A percentile compares a stretch with the other conserved stretches of the same genome.
These are phyloP conservation scores for Endotrypanum monterogeii DNA, from an alignment of 208 protist species.

Conservation along the genomic window DNA sequence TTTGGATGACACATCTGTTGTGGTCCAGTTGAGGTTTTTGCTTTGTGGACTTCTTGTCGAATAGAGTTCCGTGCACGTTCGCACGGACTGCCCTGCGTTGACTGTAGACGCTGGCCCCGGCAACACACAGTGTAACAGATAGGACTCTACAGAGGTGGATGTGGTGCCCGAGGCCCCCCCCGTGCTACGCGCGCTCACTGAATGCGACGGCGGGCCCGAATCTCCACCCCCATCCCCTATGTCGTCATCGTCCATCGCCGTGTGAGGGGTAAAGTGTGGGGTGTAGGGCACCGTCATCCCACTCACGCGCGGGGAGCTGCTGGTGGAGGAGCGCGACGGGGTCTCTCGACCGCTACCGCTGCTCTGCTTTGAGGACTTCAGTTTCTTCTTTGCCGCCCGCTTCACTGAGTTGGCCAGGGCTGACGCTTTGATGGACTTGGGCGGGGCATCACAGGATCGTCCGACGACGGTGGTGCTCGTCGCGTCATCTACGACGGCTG, in stretches of 20 bases:
- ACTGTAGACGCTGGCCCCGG: neutral
- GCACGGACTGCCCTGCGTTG: slow-evolving; percentile 1
- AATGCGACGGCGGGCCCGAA: neutral
- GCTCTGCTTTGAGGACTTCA: slow-evolving; percentile 9
- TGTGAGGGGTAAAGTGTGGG: slow-evolving; percentile 26
- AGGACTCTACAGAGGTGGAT: slow-evolving; percentile 9
- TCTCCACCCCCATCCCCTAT: neutral
- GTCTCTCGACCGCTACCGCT: slow-evolving; percentile 6
- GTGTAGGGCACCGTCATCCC: slow-evolving; percentile 10
- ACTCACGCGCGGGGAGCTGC: slow-evolving; percentile 22
- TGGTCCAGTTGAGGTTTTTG: neutral
- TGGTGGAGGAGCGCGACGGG: slow-evolving; percentile 15
- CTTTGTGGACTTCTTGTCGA: slow-evolving; percentile 13
- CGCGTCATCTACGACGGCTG: neutral
- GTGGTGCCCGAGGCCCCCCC: slow-evolving; percentile 8
- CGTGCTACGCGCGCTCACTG: slow-evolving; percentile 27
- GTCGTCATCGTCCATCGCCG: neutral
- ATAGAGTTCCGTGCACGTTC: slow-evolving; percentile 10
- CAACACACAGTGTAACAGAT: slow-evolving; percentile 26
- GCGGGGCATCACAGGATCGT: neutral
- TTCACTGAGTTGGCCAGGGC: neutral
- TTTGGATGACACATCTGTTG: slow-evolving; percentile 3
- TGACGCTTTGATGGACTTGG: neutral
- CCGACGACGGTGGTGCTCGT: neutral
- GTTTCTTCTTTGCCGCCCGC: neutral